Percentiles rank a stretch among this genome's conserved stretches.
Evolutionary conservation across 352 stramenopile genomes (phyloP).

Genomic region (Globisporangium recalcitrans): DNA sequence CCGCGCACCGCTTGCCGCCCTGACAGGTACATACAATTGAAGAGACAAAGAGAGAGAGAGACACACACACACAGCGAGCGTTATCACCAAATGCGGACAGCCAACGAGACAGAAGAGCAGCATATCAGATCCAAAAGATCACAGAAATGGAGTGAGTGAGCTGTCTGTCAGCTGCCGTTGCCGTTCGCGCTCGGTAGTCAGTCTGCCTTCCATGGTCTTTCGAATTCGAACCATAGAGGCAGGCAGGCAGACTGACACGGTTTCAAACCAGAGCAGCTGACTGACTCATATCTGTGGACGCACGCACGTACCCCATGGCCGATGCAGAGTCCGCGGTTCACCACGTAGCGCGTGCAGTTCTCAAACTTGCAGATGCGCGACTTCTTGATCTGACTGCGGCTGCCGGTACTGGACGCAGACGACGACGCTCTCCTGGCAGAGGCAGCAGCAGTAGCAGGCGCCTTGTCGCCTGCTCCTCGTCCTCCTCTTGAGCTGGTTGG

Average conservation of each 20-base stretch:
- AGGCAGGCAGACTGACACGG: neutral
- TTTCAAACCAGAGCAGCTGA: neutral
- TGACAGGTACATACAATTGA: conserved; percentile 19
- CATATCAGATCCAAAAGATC: neutral
- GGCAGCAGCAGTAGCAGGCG: neutral
- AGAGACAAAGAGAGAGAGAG: conserved; percentile 22
- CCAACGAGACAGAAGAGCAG: neutral
- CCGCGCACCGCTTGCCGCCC: conserved; percentile 64
- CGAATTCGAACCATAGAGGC: neutral
- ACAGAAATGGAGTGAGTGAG: neutral
- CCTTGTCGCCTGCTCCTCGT: neutral
- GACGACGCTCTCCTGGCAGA: neutral
- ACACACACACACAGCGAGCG: neutral
- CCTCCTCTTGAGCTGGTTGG: neutral
- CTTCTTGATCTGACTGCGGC: conserved; percentile 37
- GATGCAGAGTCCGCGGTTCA: conserved; percentile 73
- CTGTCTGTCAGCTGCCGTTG: neutral
- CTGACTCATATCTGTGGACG: neutral
- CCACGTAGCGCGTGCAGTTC: conserved; percentile 67
- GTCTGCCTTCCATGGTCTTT: neutral
- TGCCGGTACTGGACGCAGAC: neutral
- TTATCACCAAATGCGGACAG: neutral
- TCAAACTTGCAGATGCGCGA: conserved; percentile 77
- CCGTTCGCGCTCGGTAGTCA: neutral
- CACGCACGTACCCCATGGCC: conserved; percentile 45